Base-by-base conservation (phyloP, 305 asterid genomes). In the Salvia sclarea region DNA sequence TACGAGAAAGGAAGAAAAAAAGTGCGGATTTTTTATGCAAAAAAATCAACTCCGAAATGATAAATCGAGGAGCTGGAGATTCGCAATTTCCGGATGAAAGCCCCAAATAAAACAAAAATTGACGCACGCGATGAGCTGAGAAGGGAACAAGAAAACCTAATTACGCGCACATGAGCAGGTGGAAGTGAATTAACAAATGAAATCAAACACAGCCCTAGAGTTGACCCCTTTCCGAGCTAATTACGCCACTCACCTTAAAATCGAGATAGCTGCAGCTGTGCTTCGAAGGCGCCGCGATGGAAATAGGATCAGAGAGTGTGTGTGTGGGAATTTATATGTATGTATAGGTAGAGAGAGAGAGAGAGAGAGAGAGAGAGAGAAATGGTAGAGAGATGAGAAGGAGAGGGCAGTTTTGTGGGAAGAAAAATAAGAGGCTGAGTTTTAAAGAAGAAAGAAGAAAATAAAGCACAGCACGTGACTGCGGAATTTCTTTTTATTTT, bases 171-270 rank as follows among this genome's bases (percentile, higher is more conserved):
- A 68, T 2, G 68, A 71, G 61, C 75, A 66, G 75, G 65, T 73
- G 57, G 57, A 78, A 56, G 33, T 62, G 48, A 76, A 73, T 66
- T 28, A 25, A 75, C 7, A 70, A 72, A 75, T 57, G 53, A 16
- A 74, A 76, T n/a, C n/a, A n/a, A n/a, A n/a, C n/a, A n/a, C 41
- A 73, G 74, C 84, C 88, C 81, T 64, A 81, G 83, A 77, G 83
- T 84, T 86, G 86, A 87, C 86, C 67, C 72, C 66, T 52, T 52
- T 54, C 13, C 71, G 61, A 77, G 78, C 79, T 70, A 74, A 69
- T n/a, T n/a, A n/a, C n/a, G 80, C 57, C 30, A 81, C 82, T 76
- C 78, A 84, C 92, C 83, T 73, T 1, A 3, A 28, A 13, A 37
- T 70, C 78, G 73, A 79, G 66, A 7, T 8, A 62, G 75, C 40